Conservation (phyloP, 2,329 filamentous ascomycete genomes). For the Plectosphaerella cucumerina region DNA sequence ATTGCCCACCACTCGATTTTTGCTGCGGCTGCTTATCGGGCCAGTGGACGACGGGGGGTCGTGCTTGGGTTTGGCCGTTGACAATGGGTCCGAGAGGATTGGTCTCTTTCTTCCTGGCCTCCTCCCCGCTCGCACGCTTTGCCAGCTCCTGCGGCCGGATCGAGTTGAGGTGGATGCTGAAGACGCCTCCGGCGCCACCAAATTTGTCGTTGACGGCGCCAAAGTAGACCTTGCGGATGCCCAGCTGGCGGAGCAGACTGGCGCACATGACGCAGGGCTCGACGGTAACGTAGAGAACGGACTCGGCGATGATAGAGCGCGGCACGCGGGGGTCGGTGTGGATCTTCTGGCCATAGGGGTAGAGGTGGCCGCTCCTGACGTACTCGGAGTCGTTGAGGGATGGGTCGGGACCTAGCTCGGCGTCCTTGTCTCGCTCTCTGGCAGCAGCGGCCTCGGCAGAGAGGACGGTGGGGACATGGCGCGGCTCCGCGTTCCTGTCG, state of each 20-base stretch:
- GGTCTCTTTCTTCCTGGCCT: not conserved
- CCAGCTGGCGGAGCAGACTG: slow-evolving; percentile 81
- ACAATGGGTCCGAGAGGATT: not conserved
- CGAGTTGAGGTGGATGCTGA: slow-evolving; percentile 72
- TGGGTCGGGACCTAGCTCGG: slow-evolving; percentile 18
- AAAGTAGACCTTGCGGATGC: slow-evolving; percentile 87
- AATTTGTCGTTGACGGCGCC: slow-evolving; percentile 96
- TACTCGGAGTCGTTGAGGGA: slow-evolving; percentile 43
- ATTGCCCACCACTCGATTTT: not conserved
- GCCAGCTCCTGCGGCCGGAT: slow-evolving; percentile 1
- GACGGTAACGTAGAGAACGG: slow-evolving; percentile 89
- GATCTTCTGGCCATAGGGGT: slow-evolving; percentile 57
- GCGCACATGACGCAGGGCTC: slow-evolving; percentile 99
- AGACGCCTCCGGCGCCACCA: slow-evolving; percentile 90
- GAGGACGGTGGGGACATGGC: slow-evolving; percentile 15
- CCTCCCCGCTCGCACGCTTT: not conserved
- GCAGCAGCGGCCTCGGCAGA: slow-evolving; percentile 7
- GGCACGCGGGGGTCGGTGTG: slow-evolving; percentile 55
- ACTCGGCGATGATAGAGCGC: slow-evolving; percentile 63
- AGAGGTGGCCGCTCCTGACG: slow-evolving; percentile 51
- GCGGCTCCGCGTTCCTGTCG: slow-evolving; percentile 3
- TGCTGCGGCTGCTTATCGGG: not conserved
- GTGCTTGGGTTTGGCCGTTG: not conserved
- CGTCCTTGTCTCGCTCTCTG: slow-evolving; percentile 16
- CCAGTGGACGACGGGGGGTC: not conserved